These are phyloP conservation scores for Populus hybrid DNA, from an alignment of 441 rosid species.

Conservation along the genomic window DNA sequence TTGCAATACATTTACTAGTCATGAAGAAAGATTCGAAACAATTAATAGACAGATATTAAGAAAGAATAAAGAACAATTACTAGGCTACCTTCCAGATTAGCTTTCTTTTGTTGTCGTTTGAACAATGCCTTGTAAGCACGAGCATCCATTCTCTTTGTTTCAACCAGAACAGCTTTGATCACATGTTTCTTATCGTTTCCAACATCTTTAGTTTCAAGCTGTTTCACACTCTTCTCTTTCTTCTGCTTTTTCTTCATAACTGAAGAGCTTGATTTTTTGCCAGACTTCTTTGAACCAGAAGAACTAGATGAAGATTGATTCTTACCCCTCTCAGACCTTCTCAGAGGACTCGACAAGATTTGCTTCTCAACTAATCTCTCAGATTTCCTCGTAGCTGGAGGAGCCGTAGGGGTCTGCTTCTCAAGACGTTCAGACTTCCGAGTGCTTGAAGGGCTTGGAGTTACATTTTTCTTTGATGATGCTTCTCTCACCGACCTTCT, in stretches of 20 bases:
- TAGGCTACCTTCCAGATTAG: constrained; percentile 28
- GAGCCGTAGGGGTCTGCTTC: constrained; percentile 38
- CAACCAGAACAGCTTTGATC: constrained; percentile 9
- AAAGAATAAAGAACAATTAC: neutral
- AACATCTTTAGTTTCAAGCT: constrained; percentile 35
- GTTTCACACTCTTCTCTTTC: constrained; percentile 39
- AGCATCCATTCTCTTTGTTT: constrained; percentile 32
- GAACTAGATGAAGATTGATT: constrained; percentile 34
- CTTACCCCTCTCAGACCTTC: constrained; percentile 63
- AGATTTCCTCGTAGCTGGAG: constrained; percentile 36
- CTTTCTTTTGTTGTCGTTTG: constrained; percentile 29
- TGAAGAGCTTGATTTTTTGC: constrained; percentile 27
- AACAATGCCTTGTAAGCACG: constrained; percentile 43
- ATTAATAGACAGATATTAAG: neutral
- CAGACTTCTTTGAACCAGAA: constrained; percentile 39
- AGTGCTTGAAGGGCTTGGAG: constrained; percentile 32
- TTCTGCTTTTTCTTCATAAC: constrained; percentile 29
- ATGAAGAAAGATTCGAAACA: neutral
- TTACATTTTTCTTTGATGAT: constrained; percentile 27
- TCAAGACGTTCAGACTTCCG: constrained; percentile 57
- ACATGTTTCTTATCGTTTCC: constrained; percentile 17
- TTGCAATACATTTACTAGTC: neutral
- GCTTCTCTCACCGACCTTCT: constrained; percentile 56
- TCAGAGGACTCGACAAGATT: constrained; percentile 37
- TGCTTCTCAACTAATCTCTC: constrained; percentile 39